Evolutionary conservation across 2,329 filamentous ascomycete genomes (phyloP), one percentile per base, ranked within the genome.

Genomic region (Venturia nashicola): DNA sequence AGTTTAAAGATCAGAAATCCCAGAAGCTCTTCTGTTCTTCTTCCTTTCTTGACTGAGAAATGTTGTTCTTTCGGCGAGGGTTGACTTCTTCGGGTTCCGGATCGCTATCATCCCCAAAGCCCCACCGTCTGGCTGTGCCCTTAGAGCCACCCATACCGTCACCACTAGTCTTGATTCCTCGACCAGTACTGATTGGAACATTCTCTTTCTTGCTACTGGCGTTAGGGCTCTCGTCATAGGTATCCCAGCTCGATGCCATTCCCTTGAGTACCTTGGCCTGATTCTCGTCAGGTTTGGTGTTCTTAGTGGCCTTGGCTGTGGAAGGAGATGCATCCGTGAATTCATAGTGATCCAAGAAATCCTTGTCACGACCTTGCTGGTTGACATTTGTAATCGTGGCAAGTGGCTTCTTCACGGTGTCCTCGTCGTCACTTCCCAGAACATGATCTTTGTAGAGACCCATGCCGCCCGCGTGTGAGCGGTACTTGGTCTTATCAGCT

Each of bases 401-500:
- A 12, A 90, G 79, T 11, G 86, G 77, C 66, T 69, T 76, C 67
- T 67, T 72, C 62, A 65, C 68, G 1, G 68, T 66, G 39, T 61
- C 63, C 44, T 80, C 81, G 42, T 84, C 82, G 60, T 85, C 82
- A 65, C 72, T 71, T 14, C 83, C 81, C 71, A 87, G 87, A 42
- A 94, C 72, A 65, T 89, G 86, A 75, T 93, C 89, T 71, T 90
- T 82, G 78, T 96, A 96, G 55, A 96, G 79, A 36, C 83, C 81
- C 54, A 87, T 78, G 7, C 87, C 87, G 64, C 84, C 84, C 74
- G 90, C 91, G 65, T 86, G 82, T 44, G 76, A 80, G 61, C 79
- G 79, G 34, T 63, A 66, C 57, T 73, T 70, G 62, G 70, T 69
- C 54, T 78, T 76, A 63, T 81, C 78, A 8, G 78, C 80, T 18